Conservation (phyloP, 305 asterid species). For the Coffea humblotiana region DNA sequence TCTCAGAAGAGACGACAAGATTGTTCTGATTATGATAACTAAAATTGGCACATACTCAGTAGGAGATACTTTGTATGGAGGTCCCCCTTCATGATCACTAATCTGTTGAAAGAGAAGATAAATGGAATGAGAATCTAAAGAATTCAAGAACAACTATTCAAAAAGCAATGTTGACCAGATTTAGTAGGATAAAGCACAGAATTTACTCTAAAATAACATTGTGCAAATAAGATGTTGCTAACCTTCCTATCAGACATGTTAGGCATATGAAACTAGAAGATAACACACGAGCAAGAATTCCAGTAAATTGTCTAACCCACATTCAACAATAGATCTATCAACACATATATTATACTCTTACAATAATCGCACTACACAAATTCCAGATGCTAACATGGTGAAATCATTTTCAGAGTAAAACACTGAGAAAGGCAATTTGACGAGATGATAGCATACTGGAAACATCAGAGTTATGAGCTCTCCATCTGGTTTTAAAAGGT, state of each 20-base stretch:
- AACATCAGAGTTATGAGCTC: constrained; percentile 79
- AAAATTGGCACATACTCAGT: constrained; percentile 42
- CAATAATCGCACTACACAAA: background rate
- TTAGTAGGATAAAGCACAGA: background rate
- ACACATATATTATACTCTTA: background rate
- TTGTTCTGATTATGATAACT: background rate
- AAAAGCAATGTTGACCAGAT: background rate
- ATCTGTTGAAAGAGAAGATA: constrained; percentile 41
- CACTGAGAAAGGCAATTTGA: background rate
- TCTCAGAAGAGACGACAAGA: too few relatives aligned
- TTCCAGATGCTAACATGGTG: background rate
- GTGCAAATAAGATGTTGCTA: background rate
- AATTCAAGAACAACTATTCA: background rate
- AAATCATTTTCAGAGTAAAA: constrained; percentile 1
- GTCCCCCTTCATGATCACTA: constrained; percentile 69
- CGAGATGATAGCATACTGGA: constrained; percentile 53
- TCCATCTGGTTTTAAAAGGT: constrained; percentile 72
- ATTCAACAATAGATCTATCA: background rate
- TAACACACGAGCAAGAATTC: background rate
- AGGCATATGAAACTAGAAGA: background rate
- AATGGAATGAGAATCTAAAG: background rate
- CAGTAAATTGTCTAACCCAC: background rate
- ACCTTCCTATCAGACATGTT: background rate
- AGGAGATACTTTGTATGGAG: constrained; percentile 77
- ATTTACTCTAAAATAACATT: background rate